A percentile compares a stretch with the other conserved stretches of the same genome.
phyloP scores from a whole-genome alignment of 352 stramenopile species.

The Halophytophthora polymorphica region DNA sequence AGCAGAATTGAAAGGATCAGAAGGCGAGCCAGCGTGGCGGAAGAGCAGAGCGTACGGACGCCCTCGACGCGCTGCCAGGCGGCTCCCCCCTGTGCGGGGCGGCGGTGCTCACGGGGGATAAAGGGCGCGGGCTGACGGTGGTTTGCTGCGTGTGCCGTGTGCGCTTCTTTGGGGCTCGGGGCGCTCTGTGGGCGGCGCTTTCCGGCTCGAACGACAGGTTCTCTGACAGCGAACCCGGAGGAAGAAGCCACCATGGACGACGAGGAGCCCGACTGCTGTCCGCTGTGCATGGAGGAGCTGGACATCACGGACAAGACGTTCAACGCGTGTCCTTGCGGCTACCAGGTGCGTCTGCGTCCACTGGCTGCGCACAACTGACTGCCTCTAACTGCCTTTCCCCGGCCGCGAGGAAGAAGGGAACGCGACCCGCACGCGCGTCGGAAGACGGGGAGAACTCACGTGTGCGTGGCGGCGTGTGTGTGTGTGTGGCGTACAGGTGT shows the following conservation, averaged over 20 bases:
- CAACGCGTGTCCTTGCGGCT: conserved; percentile 98
- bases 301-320: conserved; percentile 98
- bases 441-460: neutral
- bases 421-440: neutral
- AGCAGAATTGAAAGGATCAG: conserved; percentile 59
- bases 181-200: neutral
- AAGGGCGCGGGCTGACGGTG: no score
- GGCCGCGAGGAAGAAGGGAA: no score
- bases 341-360: conserved; percentile 69
- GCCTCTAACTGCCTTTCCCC: neutral
- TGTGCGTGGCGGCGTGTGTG: neutral
- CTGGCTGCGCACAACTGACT: neutral
- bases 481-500: conserved; percentile 64
- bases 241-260: conserved; percentile 52
- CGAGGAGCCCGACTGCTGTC: conserved; percentile 92
- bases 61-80: neutral
- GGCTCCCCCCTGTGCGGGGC: no score
- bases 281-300: conserved; percentile 98
- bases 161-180: no score
- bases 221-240: neutral
- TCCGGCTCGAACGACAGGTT: neutral
- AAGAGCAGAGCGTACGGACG: conserved; percentile 8
- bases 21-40: conserved; percentile 3
- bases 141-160: no score
- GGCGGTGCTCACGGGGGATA: no score